Conservation (phyloP, 306 rosid species). For the Cucumis cinereus region DNA sequence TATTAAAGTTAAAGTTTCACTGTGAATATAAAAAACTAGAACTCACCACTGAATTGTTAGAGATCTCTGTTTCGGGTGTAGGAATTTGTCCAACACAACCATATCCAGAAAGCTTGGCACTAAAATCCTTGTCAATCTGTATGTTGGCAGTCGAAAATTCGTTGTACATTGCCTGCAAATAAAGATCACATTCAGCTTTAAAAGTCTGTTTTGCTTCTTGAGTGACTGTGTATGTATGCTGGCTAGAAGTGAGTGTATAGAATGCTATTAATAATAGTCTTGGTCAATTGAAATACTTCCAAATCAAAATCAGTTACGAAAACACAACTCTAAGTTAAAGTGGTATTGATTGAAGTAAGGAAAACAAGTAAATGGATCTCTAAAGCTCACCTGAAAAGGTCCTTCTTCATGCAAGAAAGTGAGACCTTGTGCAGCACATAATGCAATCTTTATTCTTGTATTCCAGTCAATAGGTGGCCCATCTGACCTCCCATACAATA, state of each 20-base stretch:
- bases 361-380: not conserved
- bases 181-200: conserved; percentile 25
- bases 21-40: not conserved
- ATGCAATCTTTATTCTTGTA: conserved; percentile 84
- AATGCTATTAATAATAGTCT: not conserved
- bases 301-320: not conserved
- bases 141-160: conserved; percentile 88
- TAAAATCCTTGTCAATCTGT: conserved; percentile 95
- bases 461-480: conserved; percentile 96
- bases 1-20: not conserved
- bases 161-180: conserved; percentile 87
- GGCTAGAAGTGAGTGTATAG: not conserved
- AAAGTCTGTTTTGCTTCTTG: not conserved
- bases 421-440: conserved; percentile 92
- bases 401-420: conserved; percentile 99
- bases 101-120: conserved; percentile 98
- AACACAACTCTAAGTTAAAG: not conserved
- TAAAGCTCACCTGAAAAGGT: conserved; percentile 78
- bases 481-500: conserved; percentile 77
- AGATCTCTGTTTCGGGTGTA: conserved; percentile 52
- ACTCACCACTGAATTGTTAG: conserved; percentile 72
- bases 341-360: not conserved
- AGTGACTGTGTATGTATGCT: not conserved
- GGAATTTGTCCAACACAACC: conserved; percentile 90
- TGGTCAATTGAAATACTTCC: not conserved